Base-by-base conservation (phyloP, 2,329 filamentous ascomycete genomes). In the Samsoniella hepiali region DNA sequence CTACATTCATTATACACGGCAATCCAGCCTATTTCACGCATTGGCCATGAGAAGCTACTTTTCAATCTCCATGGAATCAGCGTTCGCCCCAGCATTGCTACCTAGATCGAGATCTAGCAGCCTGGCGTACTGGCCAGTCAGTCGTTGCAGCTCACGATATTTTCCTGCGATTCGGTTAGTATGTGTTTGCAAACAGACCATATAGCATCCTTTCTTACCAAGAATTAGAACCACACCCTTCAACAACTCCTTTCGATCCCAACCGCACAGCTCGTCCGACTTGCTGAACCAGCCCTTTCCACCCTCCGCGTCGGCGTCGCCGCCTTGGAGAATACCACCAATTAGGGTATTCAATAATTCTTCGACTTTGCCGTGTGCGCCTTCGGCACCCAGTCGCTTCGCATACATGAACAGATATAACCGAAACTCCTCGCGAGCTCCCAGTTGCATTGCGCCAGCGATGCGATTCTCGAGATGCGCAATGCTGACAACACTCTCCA, bases 371-470 rank as follows among this genome's bases (percentile, higher is more conserved):
- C 86, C 83, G 68, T 89, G 87, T 58, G 94, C 79, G 0, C 93
- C 93, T 75, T 99, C 96, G 0, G 93, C 92, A 1, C 95, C 95
- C 6, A 99, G 85, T 0, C 95, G 88, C 78, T 97, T 98, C 3
- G 93, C 94, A 72, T 99, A 99, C 93, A 98, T 98, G 71, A 93
- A 90, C n/a, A 99, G 80, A 72, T 98, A 98, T 1, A 97, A 82
- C 63, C 92, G 87, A 78, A 98, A 99, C 74, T 99, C 95, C 64
- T 98, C 93, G 69, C 88, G 90, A 0, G 95, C 90, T 3, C 90
- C 91, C 1, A 99, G 80, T 65, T 91, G 89, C 72, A 96, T 78
- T 0, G 95, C 91, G 4, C 92, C 96, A 2, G 95, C 94, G 53
- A 99, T 88, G 45, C 96, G 87, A 71, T 97, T 98, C 75, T 99